Evolutionary conservation across 495 filamentous ascomycete species (phyloP), one percentile per base, ranked within the genome.

Genomic region (Darksidea phi): DNA sequence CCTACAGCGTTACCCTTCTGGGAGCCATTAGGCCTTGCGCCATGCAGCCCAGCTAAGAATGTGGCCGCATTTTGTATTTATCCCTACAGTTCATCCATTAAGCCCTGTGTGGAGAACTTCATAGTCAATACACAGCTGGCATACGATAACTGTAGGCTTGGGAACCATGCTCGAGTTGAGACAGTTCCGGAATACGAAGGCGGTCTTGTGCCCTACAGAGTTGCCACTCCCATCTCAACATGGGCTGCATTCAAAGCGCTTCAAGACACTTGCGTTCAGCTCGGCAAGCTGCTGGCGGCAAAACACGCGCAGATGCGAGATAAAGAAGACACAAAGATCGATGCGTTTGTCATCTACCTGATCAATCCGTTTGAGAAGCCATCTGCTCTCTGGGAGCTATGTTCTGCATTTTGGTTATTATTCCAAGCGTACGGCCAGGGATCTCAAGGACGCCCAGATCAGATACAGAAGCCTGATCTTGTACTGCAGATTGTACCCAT

Each of bases 11-110:
- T 96, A 8, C 70, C 80, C 0, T 99, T 97, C 67, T 97, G 95
- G 95, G 91, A 97, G 64, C 88, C 86, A 21, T 80, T 97, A 59
- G 88, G 89, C 5, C 80, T 99, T 23, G 85, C 83, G 18, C 94
- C 95, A 18, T 81, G 84, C 32, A 82, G 84, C 70, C 91, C 90
- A 0, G 62, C 77, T 1, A 99, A 97, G 73, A 84, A 96, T 67
- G 78, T 97, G 26, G 81, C 82, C 10, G 84, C 86, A 12, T 84
- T 91, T 66, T 95, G 90, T 65, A 79, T 97, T n/a, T 87, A 88
- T 68, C 90, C 92, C 7, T 71, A 77, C 36, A 73, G 77, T 26
- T 79, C 84, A 20, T 81, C 81, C 8, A 73, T 86, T 45, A 69
- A 72, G 54, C 79, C 84, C 20, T 84, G 82, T 52, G 82, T 87